Conservation (phyloP, 2,329 filamentous ascomycete genomes). For the Akanthomyces lecanii region DNA sequence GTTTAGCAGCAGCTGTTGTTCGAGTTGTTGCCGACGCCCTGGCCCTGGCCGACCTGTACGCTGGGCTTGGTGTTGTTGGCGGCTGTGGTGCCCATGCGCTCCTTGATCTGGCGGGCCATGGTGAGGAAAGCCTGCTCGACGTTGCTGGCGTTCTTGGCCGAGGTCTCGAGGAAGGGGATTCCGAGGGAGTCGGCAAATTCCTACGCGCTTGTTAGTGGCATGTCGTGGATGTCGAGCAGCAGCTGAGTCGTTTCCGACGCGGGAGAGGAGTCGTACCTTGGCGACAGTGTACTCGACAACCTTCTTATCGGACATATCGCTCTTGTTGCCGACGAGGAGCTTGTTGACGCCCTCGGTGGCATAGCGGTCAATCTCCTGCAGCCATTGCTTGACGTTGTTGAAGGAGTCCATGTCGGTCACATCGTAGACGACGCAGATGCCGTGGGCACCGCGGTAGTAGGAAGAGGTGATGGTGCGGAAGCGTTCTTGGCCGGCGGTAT, state of each 20-base stretch:
- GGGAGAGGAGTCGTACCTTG: constrained; percentile 63
- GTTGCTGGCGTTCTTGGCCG: constrained; percentile 98
- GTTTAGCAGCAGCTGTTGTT: constrained; percentile 86
- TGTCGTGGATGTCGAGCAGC: background rate
- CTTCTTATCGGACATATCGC: constrained; percentile 99
- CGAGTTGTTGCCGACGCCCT: constrained; percentile 84
- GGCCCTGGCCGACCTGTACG: constrained; percentile 91
- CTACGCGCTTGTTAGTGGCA: constrained; percentile 42
- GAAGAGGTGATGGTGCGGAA: constrained; percentile 99
- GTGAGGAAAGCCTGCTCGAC: constrained; percentile 99
- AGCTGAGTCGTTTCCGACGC: background rate
- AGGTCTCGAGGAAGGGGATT: constrained; percentile 99
- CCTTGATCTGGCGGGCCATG: constrained; percentile 99
- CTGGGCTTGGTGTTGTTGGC: constrained; percentile 98
- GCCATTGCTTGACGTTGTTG: constrained; percentile 99
- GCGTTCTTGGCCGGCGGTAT: constrained; percentile 97
- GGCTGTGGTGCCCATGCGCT: constrained; percentile 95
- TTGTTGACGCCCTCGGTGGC: constrained; percentile 99
- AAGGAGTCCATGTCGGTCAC: constrained; percentile 99
- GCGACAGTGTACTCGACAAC: constrained; percentile 99
- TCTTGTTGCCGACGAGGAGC: constrained; percentile 99
- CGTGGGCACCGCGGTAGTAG: constrained; percentile 98
- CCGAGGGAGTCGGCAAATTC: constrained; percentile 98
- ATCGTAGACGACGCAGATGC: constrained; percentile 99
- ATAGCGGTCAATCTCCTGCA: constrained; percentile 98